A percentile compares a stretch with the other conserved stretches of the same genome.
Conservation (phyloP, 164 flowering plant species). For the Amborella trichopoda region DNA sequence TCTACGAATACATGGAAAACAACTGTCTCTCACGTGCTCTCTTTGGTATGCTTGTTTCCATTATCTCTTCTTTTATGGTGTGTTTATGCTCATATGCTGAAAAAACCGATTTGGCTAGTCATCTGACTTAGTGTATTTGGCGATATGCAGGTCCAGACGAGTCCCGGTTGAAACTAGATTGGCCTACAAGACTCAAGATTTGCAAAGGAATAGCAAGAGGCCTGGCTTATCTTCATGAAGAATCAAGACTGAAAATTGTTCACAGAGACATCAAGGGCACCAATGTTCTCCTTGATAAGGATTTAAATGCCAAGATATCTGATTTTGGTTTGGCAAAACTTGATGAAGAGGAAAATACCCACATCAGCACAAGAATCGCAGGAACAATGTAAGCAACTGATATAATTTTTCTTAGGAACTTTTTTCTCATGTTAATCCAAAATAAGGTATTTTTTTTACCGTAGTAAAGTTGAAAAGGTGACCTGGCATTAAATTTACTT, state of each 20-base stretch:
- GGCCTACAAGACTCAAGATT: constrained; percentile 49
- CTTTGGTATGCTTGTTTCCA: constrained; percentile 21
- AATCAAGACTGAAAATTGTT: constrained; percentile 51
- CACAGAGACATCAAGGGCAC: constrained; percentile 66
- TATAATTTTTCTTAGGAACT: no score
- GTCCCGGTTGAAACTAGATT: constrained; percentile 24
- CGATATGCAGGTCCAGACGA: constrained; percentile 23
- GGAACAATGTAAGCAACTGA: constrained; percentile 51
- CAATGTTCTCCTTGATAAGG: constrained; percentile 44
- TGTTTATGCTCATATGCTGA: neutral
- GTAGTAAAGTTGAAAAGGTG: neutral
- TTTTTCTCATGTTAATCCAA: no score
- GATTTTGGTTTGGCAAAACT: constrained; percentile 73
- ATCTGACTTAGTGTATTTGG: neutral
- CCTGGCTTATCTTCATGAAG: constrained; percentile 57
- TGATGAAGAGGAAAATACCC: constrained; percentile 48
- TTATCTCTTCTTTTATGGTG: neutral
- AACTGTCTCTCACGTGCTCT: constrained; percentile 44
- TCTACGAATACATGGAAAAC: constrained; percentile 54
- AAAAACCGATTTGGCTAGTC: neutral
- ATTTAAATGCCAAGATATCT: constrained; percentile 49
- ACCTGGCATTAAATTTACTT: no score
- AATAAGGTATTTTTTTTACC: no score
- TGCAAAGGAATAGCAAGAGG: constrained; percentile 58
- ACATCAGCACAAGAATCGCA: constrained; percentile 57